Evolutionary conservation across 495 filamentous ascomycete species (phyloP).

Genomic region (Penicillium steckii): DNA sequence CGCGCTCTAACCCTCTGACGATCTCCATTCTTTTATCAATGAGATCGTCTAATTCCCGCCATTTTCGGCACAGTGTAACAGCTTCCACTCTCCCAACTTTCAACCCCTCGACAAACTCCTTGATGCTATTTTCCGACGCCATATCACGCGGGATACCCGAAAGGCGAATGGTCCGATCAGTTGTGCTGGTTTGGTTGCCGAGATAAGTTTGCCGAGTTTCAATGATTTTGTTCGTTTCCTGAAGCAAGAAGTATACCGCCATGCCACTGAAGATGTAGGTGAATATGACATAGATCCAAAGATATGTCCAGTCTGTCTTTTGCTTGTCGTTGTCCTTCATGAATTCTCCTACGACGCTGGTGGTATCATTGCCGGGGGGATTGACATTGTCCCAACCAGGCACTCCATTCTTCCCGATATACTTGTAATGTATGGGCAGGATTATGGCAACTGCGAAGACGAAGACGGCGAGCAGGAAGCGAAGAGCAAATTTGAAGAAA

Average conservation of each 20-base stretch:
- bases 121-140: slow-evolving; percentile 78
- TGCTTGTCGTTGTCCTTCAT: slow-evolving; percentile 31
- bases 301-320: slow-evolving; percentile 49
- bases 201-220: slow-evolving; percentile 85
- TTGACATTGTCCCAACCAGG: slow-evolving; percentile 39
- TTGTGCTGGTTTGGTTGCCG: slow-evolving; percentile 87
- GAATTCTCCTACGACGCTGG: slow-evolving; percentile 4
- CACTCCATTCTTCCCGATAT: slow-evolving; percentile 46
- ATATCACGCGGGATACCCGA: slow-evolving; percentile 84
- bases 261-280: slow-evolving; percentile 86
- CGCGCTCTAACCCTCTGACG: slow-evolving; percentile 76
- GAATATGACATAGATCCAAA: slow-evolving; percentile 94
- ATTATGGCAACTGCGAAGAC: slow-evolving; percentile 79
- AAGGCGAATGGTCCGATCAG: slow-evolving; percentile 88
- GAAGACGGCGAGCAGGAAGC: slow-evolving; percentile 74
- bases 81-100: slow-evolving; percentile 91
- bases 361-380: slow-evolving; percentile 13
- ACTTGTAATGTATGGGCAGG: slow-evolving; percentile 79
- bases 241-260: slow-evolving; percentile 77
- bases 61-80: slow-evolving; percentile 83
- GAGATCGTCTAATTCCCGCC: slow-evolving; percentile 77
- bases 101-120: slow-evolving; percentile 81
- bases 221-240: slow-evolving; percentile 80
- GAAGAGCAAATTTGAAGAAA: slow-evolving; percentile 92
- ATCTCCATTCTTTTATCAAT: slow-evolving; percentile 64